Evolutionary conservation across 345 rosid genomes (phyloP).

Genomic region (Heritiera littoralis): DNA sequence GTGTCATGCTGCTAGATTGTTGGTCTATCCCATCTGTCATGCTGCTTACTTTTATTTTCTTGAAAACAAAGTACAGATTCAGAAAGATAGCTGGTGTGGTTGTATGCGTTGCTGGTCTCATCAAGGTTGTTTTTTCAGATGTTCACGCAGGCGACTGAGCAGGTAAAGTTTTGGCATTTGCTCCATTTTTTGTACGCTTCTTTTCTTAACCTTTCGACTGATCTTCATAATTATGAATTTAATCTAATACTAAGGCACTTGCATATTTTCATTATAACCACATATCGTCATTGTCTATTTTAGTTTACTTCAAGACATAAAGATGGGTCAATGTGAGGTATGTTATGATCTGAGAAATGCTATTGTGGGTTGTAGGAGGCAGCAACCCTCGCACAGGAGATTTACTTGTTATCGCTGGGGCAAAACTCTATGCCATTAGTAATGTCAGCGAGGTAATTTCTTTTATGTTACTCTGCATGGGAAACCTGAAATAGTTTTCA

Average conservation of each 20-base stretch:
- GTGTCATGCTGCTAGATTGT: slow-evolving; percentile 94
- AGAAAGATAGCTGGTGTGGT: slow-evolving; percentile 75
- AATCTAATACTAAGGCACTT: not conserved
- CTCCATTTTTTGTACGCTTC: not conserved
- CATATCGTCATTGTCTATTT: not conserved
- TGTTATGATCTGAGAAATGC: slow-evolving; percentile 4
- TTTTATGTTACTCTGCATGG: not conserved
- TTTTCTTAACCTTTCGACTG: not conserved
- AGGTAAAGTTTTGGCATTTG: slow-evolving; percentile 41
- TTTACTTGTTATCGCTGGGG: slow-evolving; percentile 64
- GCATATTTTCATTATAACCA: not conserved
- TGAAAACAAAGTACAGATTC: slow-evolving; percentile 74
- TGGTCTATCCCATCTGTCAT: slow-evolving; percentile 89
- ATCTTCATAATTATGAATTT: not conserved
- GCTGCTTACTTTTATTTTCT: slow-evolving; percentile 76
- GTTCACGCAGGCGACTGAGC: slow-evolving; percentile 75
- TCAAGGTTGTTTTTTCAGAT: slow-evolving; percentile 85
- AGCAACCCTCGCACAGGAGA: slow-evolving; percentile 71
- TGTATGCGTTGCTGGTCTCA: slow-evolving; percentile 77
- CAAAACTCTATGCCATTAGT: slow-evolving; percentile 66
- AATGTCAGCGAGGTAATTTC: slow-evolving; percentile 66
- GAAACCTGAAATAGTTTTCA: not conserved
- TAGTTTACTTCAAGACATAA: slow-evolving; percentile 6
- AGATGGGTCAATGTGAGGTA: not conserved
- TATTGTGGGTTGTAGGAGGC: slow-evolving; percentile 50